phyloP scores from a whole-genome alignment of 306 rosid genomes.

The Rosa lucieae region DNA sequence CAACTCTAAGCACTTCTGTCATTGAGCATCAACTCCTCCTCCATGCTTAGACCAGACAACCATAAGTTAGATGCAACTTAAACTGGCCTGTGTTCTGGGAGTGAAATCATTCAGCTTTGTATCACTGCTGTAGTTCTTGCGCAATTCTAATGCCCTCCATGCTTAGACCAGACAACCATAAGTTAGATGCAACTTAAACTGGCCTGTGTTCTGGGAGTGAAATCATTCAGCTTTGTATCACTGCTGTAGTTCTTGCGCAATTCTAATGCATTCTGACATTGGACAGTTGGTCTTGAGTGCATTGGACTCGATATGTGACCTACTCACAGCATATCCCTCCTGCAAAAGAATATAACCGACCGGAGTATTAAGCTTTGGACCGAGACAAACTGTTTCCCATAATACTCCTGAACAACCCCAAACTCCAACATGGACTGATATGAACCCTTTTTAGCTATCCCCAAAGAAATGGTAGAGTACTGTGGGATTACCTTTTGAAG shows the following conservation, averaged over 20 bases:
- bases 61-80: not conserved
- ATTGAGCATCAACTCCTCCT: not conserved
- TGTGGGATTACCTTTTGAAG: constrained; percentile 52
- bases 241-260: constrained; percentile 61
- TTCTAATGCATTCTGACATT: constrained; percentile 73
- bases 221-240: not conserved
- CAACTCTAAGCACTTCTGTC: not conserved
- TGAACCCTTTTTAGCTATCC: not conserved
- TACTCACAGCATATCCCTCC: constrained; percentile 84
- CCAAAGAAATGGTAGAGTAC: not conserved
- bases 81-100: not conserved
- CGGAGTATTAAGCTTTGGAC: not conserved
- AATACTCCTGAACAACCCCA: not conserved
- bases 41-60: not conserved
- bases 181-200: not conserved
- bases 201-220: not conserved
- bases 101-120: not conserved
- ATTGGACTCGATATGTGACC: constrained; percentile 80
- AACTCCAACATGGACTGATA: not conserved
- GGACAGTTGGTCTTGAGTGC: constrained; percentile 91
- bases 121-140: constrained; percentile 45
- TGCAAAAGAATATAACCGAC: constrained; percentile 33
- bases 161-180: not conserved
- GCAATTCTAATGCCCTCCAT: constrained; percentile 61
- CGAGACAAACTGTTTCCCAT: not conserved